Base-by-base conservation (phyloP, 805 yeast species). In the Dipodascus geniculatus region DNA sequence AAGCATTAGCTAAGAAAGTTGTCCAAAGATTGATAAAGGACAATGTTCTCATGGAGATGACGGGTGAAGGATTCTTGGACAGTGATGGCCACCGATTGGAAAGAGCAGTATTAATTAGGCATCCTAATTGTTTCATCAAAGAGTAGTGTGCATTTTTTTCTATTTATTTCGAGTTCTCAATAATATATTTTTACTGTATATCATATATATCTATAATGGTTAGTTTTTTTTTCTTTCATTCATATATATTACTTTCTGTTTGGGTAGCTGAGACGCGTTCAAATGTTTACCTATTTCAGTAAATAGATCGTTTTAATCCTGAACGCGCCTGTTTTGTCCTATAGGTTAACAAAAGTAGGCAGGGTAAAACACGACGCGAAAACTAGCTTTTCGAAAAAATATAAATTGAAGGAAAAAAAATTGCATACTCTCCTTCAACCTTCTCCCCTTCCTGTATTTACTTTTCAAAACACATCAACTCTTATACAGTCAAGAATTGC, bases 11-110 rank as follows among this genome's bases (percentile, higher is more conserved):
- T 0, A 77, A 75, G 60, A 91, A 88, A 68, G 96, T 93, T 14
- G 71, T 93, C 63, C 83, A 81, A 66, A 77, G 91, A 61, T 76
- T 93, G 63, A 95, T 83, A 20, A 85, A 85, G 65, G 96, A 90
- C 64, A 80, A 86, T 64, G 81, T 91, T 28, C 74, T 93, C 62
- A 80, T 91, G 87, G 78, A 74, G 58, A 75, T 85, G 31, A 76
- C 72, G 35, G 78, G 78, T 8, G 76, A 75, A 22, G 65, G 71
- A 23, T 54, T 60, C 19, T 63, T 61, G 24, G 72, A 71, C 42
- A 75, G 68, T 28, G 67, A 56, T 50, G 63, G 59, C 50, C 58
- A 54, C 59, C 63, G 42, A 61, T 61, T 44, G 56, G 63, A 56
- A 59, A 59, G 48, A 14, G 14, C 48, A 2, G 57, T 54, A 23